phyloP scores from a whole-genome alignment of 257 asterid species.

The Gentiana dahurica region DNA sequence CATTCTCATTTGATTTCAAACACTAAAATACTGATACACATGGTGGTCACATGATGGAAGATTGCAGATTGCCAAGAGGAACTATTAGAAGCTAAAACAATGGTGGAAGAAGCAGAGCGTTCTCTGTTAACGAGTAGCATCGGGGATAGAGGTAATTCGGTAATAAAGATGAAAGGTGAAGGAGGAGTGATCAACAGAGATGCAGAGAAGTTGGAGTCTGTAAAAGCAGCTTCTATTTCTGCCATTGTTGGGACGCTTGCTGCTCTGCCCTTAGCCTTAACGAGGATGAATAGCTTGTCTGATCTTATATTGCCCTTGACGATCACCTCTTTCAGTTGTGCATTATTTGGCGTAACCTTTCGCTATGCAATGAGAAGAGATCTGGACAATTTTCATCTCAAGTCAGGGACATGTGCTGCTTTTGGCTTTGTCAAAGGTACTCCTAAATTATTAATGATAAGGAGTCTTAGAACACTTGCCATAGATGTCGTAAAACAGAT shows the following conservation, averaged over 20 bases:
- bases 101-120: conserved; percentile 81
- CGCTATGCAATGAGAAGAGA: conserved; percentile 83
- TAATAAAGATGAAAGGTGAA: conserved; percentile 11
- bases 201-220: conserved; percentile 62
- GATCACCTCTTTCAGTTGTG: conserved; percentile 65
- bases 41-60: conserved; percentile 20
- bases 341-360: conserved; percentile 78
- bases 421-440: conserved; percentile 80
- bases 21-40: neutral
- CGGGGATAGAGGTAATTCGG: conserved; percentile 9
- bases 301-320: conserved; percentile 59
- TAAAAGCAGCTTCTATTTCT: conserved; percentile 67
- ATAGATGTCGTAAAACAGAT: too few species aligned
- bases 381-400: conserved; percentile 68
- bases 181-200: conserved; percentile 28
- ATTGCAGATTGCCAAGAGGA: conserved; percentile 92
- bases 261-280: conserved; percentile 53
- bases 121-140: conserved; percentile 17
- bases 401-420: conserved; percentile 80
- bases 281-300: conserved; percentile 31
- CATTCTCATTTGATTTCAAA: neutral
- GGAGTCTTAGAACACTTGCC: too few species aligned
- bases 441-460: too few species aligned
- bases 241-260: conserved; percentile 69
- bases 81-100: conserved; percentile 64